Base-by-base conservation (phyloP, 1,284 basidiomycete species). In the Ganoderma leucocontextum region DNA sequence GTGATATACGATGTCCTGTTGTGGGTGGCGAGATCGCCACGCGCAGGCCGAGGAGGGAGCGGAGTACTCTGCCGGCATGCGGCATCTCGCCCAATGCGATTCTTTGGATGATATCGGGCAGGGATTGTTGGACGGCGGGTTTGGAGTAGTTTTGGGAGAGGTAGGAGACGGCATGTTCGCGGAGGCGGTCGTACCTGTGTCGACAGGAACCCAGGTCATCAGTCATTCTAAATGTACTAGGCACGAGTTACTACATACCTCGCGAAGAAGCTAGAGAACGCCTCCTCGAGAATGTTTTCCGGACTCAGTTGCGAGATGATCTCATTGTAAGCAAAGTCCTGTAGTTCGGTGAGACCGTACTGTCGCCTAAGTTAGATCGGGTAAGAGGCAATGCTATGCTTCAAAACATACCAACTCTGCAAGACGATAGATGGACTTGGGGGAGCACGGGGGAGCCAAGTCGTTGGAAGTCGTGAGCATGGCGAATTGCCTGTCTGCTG, bases 381-480 rank as follows among this genome's bases (percentile, higher is more conserved):
- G 10, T 19, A 47, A 47, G 0, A 22, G 22, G 22, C 2, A 1
- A 47, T n/a, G 44, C 3, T 4, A 10, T 22, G n/a, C 9, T 47
- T 10, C 29, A 2, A 17, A 22, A 47, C 44, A 8, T 47, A 47
- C 44, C 44, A 47, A 4, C n/a, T 47, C 44, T 8, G 44, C 44
- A 2, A 47, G 44, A 2, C 44, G 73, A 47, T 74, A 77, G 70
- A 75, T 75, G 4, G 75, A 76, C 60, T 77, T 77, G 1, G 76
- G 74, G 2, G 76, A 77, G 61, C 75, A 77, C 2, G 68, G 67
- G 12, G 74, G 76, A 9, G 72, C 64, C 19, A 47, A 42, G 25
- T 36, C 25, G 10, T 64, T 65, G 10, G 29, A 47, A 17, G 60
- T 39, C 38, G 52, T 64, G 19, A 70, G 44, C 38, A 73, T 36